These are phyloP conservation scores for Colletotrichum sublineola DNA, from an alignment of 2,329 filamentous ascomycete species.

Conservation along the genomic window DNA sequence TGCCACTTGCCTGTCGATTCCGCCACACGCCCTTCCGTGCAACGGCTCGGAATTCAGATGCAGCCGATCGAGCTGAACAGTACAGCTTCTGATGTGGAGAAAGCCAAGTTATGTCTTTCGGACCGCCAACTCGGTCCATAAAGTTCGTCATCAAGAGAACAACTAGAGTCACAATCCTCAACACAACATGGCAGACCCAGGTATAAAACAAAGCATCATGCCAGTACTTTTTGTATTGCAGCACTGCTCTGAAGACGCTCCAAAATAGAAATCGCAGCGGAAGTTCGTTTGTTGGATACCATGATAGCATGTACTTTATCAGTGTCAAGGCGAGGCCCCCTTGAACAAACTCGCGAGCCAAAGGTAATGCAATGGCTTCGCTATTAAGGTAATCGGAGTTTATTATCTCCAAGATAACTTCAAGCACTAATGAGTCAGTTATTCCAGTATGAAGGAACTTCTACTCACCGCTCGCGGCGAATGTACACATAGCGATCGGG, in stretches of 20 bases:
- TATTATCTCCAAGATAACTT: neutral
- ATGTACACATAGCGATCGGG: neutral
- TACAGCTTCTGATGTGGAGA: constrained; percentile 6
- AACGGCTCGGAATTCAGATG: neutral
- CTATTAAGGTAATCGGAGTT: neutral
- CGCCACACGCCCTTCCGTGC: neutral
- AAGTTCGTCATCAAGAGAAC: neutral
- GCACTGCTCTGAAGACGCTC: neutral
- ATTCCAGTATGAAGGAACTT: neutral
- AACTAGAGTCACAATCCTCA: neutral
- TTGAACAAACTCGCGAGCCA: neutral
- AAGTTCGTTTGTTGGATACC: neutral
- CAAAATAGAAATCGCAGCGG: constrained; percentile 5
- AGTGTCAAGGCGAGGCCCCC: neutral
- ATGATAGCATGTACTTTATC: constrained; percentile 1
- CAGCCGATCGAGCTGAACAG: neutral
- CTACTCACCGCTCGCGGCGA: neutral
- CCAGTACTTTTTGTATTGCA: neutral
- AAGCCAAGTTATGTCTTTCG: constrained; percentile 1
- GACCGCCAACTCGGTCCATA: neutral
- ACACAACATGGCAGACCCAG: no score
- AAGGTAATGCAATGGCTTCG: no score
- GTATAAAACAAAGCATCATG: neutral
- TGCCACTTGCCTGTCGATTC: neutral
- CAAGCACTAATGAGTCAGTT: neutral